Base-by-base conservation (phyloP, 768 basidiomycete genomes). In the Tylopilus balloui region DNA sequence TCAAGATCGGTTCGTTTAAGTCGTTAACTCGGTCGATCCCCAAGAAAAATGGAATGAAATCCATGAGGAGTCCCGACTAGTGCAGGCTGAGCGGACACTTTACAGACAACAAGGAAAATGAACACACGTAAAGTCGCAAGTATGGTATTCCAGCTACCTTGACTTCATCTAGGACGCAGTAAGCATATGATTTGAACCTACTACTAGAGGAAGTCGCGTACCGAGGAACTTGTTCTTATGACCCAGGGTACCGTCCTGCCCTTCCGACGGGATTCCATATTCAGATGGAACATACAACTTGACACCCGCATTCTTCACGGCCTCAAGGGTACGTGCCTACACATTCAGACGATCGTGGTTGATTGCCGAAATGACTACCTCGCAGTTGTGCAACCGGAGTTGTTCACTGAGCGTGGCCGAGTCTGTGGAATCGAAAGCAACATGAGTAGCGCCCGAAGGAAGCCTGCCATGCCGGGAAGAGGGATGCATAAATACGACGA, bases 251-350 rank as follows among this genome's bases (percentile, higher is more conserved):
- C 63, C 46, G 17, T 60, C 57, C 40, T 62, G 56, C 2, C 50
- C 54, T 28, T 51, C 67, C 21, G 52, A 48, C 11, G 59, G 59
- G 4, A 48, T 47, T 45, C 52, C 52, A 23, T 45, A 70, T 41
- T 69, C 67, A 27, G 64, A 66, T 2, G 68, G 68, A 21, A 71
- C 51, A 29, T 60, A 66, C 29, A 66, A 40, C 32, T 66, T 56
- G 17, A 63, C 66, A n/a, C 54, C 56, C 3, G 59, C 63, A 0
- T 54, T 51, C 50, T 65, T 69, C 3, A 66, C 60, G 7, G 66
- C 64, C 5, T 66, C 65, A 1, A 60, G 55, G 20, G 61, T 60
- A n/a, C 46, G 20, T 23, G 45, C 48, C 48, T 71, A 63, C 4
- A 49, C 48, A 3, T 47, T 53, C 9, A 61, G 54, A 6, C 54